Percentiles rank a stretch among this genome's conserved stretches.
phyloP scores from a whole-genome alignment of 2,329 filamentous ascomycete genomes.

The Sporothrix dimorphospora region DNA sequence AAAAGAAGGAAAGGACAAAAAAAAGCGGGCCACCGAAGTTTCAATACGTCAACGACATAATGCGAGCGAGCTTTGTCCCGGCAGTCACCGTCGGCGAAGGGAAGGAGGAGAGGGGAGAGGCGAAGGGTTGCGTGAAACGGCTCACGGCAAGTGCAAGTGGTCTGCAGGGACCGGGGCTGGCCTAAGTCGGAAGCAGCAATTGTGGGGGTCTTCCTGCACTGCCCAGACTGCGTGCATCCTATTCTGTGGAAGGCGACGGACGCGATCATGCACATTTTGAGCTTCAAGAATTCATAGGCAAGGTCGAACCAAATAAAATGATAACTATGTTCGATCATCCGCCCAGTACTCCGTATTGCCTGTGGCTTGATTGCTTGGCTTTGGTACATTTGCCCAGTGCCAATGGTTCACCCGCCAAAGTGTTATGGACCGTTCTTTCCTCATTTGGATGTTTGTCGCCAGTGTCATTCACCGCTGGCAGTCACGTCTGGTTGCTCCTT shows the following conservation, averaged over 20 bases:
- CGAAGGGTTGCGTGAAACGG: background rate
- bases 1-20: background rate
- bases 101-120: background rate
- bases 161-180: background rate
- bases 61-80: background rate
- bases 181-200: slow-evolving; percentile 1
- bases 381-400: background rate
- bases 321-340: too few relatives aligned
- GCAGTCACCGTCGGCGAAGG: background rate
- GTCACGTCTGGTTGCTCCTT: slow-evolving; percentile 1
- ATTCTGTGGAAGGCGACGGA: background rate
- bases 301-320: background rate
- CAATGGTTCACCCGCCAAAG: background rate
- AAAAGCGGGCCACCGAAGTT: slow-evolving; percentile 11
- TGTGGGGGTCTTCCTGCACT: background rate
- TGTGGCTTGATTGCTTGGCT: too few relatives aligned
- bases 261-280: background rate
- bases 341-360: too few relatives aligned
- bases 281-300: background rate
- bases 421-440: background rate
- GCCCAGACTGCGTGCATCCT: background rate
- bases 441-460: background rate
- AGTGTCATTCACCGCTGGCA: background rate
- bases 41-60: background rate
- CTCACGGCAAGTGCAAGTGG: background rate